Conservation (phyloP, 192 early-diverging fungal genomes). For the Backusella liffmaniae region DNA sequence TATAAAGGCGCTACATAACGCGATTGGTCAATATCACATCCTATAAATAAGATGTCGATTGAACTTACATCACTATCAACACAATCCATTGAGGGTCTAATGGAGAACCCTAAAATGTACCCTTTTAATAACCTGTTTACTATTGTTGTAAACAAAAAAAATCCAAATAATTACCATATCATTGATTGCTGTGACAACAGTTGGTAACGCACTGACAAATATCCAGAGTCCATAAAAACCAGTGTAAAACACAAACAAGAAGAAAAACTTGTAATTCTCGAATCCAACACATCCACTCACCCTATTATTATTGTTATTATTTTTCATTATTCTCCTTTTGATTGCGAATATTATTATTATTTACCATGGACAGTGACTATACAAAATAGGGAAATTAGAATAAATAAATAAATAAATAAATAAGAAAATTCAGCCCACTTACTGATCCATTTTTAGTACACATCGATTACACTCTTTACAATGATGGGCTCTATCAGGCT, state of each 20-base stretch:
- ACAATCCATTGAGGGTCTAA: slow-evolving; percentile 39
- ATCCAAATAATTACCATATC: background rate
- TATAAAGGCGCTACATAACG: slow-evolving; percentile 31
- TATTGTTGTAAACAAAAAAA: background rate
- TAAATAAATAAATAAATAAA: background rate
- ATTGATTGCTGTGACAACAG: slow-evolving; percentile 16
- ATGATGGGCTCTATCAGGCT: slow-evolving; percentile 53
- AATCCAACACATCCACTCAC: slow-evolving; percentile 52
- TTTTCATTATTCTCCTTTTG: background rate
- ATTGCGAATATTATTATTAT: background rate
- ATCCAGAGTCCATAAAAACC: slow-evolving; percentile 45
- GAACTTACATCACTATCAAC: slow-evolving; percentile 26
- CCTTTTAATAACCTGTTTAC: background rate
- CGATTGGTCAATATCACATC: background rate
- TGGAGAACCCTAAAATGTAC: background rate
- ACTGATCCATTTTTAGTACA: slow-evolving; percentile 63
- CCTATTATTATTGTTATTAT: slow-evolving; percentile 25
- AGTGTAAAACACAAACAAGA: slow-evolving; percentile 50
- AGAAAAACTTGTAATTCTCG: slow-evolving; percentile 58
- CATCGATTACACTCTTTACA: slow-evolving; percentile 55
- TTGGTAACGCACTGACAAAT: slow-evolving; percentile 32
- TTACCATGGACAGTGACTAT: slow-evolving; percentile 39
- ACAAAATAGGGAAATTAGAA: background rate
- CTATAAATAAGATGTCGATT: background rate
- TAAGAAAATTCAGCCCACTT: slow-evolving; percentile 24